Base-by-base conservation (phyloP, 108 stramenopile species). In the Pseudonitzschia multiseries region DNA sequence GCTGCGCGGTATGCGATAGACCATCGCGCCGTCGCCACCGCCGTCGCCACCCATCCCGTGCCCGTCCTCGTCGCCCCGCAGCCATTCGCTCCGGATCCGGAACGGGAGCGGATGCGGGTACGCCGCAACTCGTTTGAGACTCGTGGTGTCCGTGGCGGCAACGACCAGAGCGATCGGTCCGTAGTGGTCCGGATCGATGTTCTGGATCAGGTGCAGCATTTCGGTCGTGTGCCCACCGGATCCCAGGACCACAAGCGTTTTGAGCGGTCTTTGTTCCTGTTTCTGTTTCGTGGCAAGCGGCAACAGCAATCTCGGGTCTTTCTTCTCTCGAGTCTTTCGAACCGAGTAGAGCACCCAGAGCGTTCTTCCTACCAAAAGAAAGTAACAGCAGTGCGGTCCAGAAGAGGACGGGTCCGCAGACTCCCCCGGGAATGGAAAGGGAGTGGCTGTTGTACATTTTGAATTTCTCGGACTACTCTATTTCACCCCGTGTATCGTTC, bases 221-320 rank as follows among this genome's bases (percentile, higher is more conserved):
- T 96, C 95, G 40, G 90, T 93, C 24, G 93, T 94, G 65, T 96
- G 95, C 18, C 95, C 95, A 24, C 95, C 95, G 14, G 90, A 91
- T 14, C 94, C 94, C 54, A 95, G 57, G 22, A 95, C 87, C 0
- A 92, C 83, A 57, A 95, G 52, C 10, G 90, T 90, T 42, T 82
- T 81, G 27, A 85, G 70, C 20, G 85, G 81, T 40, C 69, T 68
- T 33, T 15, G 9, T 26, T 24, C 29, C 20, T 12, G 21, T 57
- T 57, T 57, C 33, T 13, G 12, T 26, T 15, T n/a, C 10, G 13
- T 14, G 3, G 29, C 0, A 14, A 2, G n/a, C 18, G 61, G 17
- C 33, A 62, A 33, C 1, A 5, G 21, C 32, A 28, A 15, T 62
- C 61, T 62, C 31, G 61, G 61, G 15, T 62, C 61, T 62, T 62